These are phyloP conservation scores for Monosporozyma siamensis DNA, from an alignment of 805 yeast species.

Conservation along the genomic window DNA sequence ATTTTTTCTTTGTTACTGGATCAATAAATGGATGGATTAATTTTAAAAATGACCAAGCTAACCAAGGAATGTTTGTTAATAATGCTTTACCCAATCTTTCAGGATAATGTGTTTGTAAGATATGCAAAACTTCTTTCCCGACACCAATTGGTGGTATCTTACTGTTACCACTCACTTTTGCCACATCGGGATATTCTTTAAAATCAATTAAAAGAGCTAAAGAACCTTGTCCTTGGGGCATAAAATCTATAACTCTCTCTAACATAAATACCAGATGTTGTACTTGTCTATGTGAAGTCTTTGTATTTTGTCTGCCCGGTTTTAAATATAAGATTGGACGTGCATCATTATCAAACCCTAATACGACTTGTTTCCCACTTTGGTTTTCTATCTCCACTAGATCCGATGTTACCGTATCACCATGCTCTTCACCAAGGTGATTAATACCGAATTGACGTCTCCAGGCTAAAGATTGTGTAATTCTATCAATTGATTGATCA, in stretches of 20 bases:
- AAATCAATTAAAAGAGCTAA: conserved; percentile 87
- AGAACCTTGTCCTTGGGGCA: conserved; percentile 96
- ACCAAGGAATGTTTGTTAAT: conserved; percentile 85
- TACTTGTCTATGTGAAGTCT: conserved; percentile 83
- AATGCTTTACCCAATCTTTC: conserved; percentile 92
- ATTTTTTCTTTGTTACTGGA: conserved; percentile 87
- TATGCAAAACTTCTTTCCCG: conserved; percentile 87
- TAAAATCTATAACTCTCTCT: conserved; percentile 84
- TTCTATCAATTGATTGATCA: conserved; percentile 59
- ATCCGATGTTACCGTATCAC: conserved; percentile 45
- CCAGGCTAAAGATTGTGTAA: conserved; percentile 79
- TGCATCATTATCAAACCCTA: conserved; percentile 83
- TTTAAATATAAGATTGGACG: conserved; percentile 89
- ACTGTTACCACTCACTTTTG: conserved; percentile 45
- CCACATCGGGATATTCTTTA: conserved; percentile 55
- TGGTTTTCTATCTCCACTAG: conserved; percentile 59
- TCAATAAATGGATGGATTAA: conserved; percentile 93
- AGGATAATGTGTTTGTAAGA: conserved; percentile 94
- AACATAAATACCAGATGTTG: conserved; percentile 89
- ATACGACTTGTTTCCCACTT: conserved; percentile 84
- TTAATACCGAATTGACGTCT: conserved; percentile 83
- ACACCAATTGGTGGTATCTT: conserved; percentile 82
- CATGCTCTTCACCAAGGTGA: conserved; percentile 35
- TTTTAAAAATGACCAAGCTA: conserved; percentile 87
- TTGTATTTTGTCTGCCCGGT: conserved; percentile 94